A percentile compares a stretch with the other conserved stretches of the same genome.
Conservation (phyloP, 202 grass and related monocot genomes). For the Zoysia matrella region DNA sequence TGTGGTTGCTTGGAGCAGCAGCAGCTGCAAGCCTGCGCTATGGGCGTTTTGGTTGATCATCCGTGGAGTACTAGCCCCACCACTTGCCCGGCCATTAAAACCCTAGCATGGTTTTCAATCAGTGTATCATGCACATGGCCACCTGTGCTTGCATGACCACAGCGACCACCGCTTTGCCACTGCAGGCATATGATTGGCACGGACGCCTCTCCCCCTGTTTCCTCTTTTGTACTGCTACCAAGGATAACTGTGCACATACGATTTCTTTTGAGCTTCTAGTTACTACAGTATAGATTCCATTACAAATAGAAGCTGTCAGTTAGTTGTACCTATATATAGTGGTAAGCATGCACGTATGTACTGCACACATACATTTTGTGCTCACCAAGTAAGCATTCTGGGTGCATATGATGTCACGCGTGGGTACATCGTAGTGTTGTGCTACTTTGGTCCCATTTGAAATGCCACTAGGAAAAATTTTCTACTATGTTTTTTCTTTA, state of each 20-base stretch:
- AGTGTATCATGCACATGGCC: conserved; percentile 42
- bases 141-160: conserved; percentile 16
- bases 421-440: no score
- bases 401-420: no score
- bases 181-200: conserved; percentile 47
- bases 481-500: no score
- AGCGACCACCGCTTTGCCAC: neutral
- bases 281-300: conserved; percentile 21
- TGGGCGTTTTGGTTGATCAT: conserved; percentile 39
- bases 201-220: conserved; percentile 11
- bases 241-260: neutral
- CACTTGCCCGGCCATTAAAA: conserved; percentile 30
- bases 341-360: neutral
- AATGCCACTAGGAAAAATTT: no score
- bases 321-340: neutral
- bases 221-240: conserved; percentile 11
- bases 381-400: no score
- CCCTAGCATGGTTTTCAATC: conserved; percentile 44
- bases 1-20: conserved; percentile 14
- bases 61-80: conserved; percentile 38
- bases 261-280: neutral
- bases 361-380: no score
- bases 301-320: conserved; percentile 3
- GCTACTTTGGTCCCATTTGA: no score
- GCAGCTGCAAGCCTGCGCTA: conserved; percentile 15